phyloP scores from a whole-genome alignment of 148 eudicot species.

The Vaccinium vitisidaea region DNA sequence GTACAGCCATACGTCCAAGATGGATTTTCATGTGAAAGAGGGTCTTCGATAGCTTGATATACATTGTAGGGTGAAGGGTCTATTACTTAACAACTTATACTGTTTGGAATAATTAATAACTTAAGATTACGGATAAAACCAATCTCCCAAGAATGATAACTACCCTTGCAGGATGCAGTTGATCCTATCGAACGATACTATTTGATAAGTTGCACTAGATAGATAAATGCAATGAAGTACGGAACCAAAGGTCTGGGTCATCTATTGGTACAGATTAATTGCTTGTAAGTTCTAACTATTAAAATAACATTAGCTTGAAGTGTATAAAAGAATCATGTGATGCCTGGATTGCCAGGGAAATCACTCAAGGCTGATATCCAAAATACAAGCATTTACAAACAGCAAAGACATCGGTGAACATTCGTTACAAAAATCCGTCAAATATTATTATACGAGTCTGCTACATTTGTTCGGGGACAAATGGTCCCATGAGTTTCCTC shows the following conservation, averaged over 20 bases:
- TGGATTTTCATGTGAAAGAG: background rate
- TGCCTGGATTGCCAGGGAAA: background rate
- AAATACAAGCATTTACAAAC: background rate
- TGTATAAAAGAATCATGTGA: too few species aligned
- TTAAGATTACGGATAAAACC: background rate
- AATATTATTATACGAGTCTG: background rate
- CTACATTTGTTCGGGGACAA: background rate
- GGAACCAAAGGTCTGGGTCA: background rate
- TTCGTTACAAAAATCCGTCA: background rate
- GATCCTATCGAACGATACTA: background rate
- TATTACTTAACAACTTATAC: background rate
- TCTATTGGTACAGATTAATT: background rate
- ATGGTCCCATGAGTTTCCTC: background rate
- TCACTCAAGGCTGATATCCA: background rate
- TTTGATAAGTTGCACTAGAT: background rate
- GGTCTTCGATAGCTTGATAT: background rate
- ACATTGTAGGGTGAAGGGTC: background rate
- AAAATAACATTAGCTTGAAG: background rate
- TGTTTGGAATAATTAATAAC: background rate
- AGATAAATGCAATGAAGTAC: background rate
- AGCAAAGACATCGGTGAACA: background rate
- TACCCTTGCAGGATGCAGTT: background rate
- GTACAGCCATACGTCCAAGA: background rate
- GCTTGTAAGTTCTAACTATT: background rate
- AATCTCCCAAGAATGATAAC: background rate